Base-by-base conservation (phyloP, 768 basidiomycete genomes). In the Tylopilus cervinicoccineus region DNA sequence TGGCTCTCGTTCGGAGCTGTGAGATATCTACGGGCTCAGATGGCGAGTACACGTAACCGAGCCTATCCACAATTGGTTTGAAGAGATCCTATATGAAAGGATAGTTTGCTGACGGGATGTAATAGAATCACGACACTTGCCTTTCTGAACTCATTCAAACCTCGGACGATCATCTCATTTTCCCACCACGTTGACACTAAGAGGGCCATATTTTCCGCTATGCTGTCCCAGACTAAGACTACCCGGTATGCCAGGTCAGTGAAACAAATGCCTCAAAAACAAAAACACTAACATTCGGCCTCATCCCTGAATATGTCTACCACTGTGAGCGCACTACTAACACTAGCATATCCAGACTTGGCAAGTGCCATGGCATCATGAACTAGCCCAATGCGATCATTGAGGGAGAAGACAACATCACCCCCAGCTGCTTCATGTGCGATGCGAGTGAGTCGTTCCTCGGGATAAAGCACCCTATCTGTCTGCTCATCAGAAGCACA, bases 361-460 rank as follows among this genome's bases (percentile, higher is more conserved):
- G 90, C 79, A 26, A 97, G 77, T 1, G 85, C 85, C 60, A 87
- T 75, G 1, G 85, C 76, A 59, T 98, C 96, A 41, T 86, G 79
- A 19, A 95, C 81, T 23, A 99, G 74, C 16, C 94, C 94, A 57
- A 97, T 84, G 20, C 91, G 80, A 63, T 99, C 95, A 48, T 89
- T 83, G 51, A 92, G 70, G 1, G 84, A 76, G 71, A 95, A 92
- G 8, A 77, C 67, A 4, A 80, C 78, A 47, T 80, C 68, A 12
- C 70, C 59, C 59, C 79, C 82, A n/a, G 83, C 78, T 1, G 90
- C 92, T 61, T 93, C 89, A 17, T 73, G 67, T 5, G 88, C 93
- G 51, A 97, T 88, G 61, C 80, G 81, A 22, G 74, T 74, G 13
- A 96, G 75, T 40, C 89, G 78, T 54, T 89, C 86, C 22, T 88